A percentile compares a stretch with the other conserved stretches of the same genome.
Conservation (phyloP, 2,329 filamentous ascomycete species). For the Hymenotorrendiella dingleyae region DNA sequence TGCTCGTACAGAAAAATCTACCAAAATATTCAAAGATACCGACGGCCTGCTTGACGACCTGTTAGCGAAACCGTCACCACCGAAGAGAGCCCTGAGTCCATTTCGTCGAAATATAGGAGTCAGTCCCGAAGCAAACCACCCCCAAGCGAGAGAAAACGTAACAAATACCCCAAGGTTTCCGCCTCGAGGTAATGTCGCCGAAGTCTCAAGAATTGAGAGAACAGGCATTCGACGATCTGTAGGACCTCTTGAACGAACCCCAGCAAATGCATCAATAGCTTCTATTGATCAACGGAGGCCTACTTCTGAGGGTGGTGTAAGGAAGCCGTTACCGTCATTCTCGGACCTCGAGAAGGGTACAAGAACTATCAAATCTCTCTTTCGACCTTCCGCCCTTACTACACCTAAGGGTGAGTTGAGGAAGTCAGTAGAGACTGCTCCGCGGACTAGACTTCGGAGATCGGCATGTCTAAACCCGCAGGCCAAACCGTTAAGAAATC, state of each 20-base stretch:
- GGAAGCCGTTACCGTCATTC: background rate
- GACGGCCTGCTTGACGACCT: conserved; percentile 13
- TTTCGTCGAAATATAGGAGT: background rate
- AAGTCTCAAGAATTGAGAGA: too few species aligned
- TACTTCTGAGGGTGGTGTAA: background rate
- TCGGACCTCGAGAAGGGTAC: too few species aligned
- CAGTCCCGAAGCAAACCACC: background rate
- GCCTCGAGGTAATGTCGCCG: too few species aligned
- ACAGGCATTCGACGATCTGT: background rate
- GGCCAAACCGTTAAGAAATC: background rate
- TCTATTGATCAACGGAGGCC: background rate
- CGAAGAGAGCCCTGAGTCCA: conserved; percentile 13
- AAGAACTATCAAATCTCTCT: too few species aligned
- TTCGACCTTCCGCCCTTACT: too few species aligned
- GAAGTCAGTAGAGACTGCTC: background rate
- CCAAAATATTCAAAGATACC: background rate
- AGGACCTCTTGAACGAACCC: conserved; percentile 8
- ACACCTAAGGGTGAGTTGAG: background rate
- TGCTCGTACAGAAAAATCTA: background rate
- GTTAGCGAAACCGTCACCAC: conserved; percentile 22
- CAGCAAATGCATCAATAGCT: conserved; percentile 2
- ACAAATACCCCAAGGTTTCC: too few species aligned
- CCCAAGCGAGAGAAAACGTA: too few species aligned
- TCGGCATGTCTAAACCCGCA: background rate
- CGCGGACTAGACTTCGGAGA: background rate